Evolutionary conservation across 495 filamentous ascomycete genomes (phyloP), one percentile per base, ranked within the genome.

Genomic region (Podospora pseudopauciseta): DNA sequence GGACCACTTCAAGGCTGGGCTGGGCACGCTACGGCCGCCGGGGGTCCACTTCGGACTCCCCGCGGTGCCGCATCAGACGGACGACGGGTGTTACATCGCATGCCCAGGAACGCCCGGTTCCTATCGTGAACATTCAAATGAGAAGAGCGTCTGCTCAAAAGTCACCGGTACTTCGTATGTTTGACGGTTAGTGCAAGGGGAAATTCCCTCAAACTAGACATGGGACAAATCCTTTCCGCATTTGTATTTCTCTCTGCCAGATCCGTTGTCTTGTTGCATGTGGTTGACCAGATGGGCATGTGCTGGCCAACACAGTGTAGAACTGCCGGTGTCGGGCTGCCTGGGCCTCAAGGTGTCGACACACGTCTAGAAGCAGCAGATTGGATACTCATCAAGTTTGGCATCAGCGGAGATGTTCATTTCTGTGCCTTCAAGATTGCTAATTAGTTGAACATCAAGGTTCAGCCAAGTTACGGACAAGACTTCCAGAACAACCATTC

Each of bases 11-110:
- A 11, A 39, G 39, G 13, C 39, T 49, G 39, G 39, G 18, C 39
- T 49, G 39, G 39, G 39, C 39, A 20, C 27, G 39, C 32, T 66
- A 28, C 26, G 30, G 65, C 44, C 30, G 62, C 62, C 62, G 39
- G 39, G 62, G 30, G 60, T 6, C 26, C 26, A 26, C n/a, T 44
- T 60, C 54, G 44, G 64, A 20, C 55, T 66, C 64, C 55, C 64
- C 44, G 23, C 23, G 23, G 23, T 23, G 23, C 23, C 23, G 64
- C 53, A 55, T 56, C 54, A 20, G 7, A 49, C 39, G 9, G 19
- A 49, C 39, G 39, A 49, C 39, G 39, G 39, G 13, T 9, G 39
- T 49, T 49, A 16, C 63, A 15, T 53, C 39, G 34, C 63, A 54
- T 54, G 19, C 5, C 15, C 39, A 16, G 39, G 39, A 49, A 49